phyloP scores from a whole-genome alignment of 805 yeast genomes.

The Ogataea ramenticola region DNA sequence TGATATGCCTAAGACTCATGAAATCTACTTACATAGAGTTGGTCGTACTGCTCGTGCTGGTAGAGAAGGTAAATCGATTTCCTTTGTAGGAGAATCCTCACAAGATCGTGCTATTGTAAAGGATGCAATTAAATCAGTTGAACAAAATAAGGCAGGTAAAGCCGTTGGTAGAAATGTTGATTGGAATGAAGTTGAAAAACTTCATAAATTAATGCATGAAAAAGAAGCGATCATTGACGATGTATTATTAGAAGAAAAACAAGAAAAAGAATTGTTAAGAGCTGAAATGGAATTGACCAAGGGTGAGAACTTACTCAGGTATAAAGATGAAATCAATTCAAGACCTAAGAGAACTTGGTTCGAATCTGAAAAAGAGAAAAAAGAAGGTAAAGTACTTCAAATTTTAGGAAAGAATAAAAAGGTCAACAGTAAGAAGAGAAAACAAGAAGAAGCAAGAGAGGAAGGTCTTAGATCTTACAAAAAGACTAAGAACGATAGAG shows the following conservation, averaged over 20 bases:
- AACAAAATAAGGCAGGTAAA: slow-evolving; percentile 31
- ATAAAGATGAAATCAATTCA: slow-evolving; percentile 73
- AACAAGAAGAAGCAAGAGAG: slow-evolving; percentile 56
- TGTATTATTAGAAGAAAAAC: slow-evolving; percentile 79
- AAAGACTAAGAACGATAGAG: slow-evolving; percentile 73
- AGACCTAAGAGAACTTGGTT: slow-evolving; percentile 98
- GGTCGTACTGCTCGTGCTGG: slow-evolving; percentile 99
- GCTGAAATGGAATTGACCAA: slow-evolving; percentile 89
- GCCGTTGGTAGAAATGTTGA: slow-evolving; percentile 89
- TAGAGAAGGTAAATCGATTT: slow-evolving; percentile 85
- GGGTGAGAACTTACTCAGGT: slow-evolving; percentile 78
- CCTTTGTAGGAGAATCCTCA: slow-evolving; percentile 90
- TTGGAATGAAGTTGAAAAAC: slow-evolving; percentile 75
- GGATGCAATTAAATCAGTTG: slow-evolving; percentile 71
- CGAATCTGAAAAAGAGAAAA: slow-evolving; percentile 53
- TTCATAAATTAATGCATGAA: slow-evolving; percentile 52
- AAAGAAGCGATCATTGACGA: slow-evolving; percentile 62
- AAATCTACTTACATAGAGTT: slow-evolving; percentile 90
- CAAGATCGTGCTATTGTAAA: slow-evolving; percentile 87
- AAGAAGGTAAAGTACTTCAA: slow-evolving; percentile 34
- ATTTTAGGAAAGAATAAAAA: slow-evolving; percentile 35
- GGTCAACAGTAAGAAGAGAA: slow-evolving; percentile 63
- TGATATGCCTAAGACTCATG: slow-evolving; percentile 93
- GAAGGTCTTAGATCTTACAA: slow-evolving; percentile 55
- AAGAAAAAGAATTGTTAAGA: slow-evolving; percentile 73